phyloP scores from a whole-genome alignment of 352 stramenopile genomes.

The Peronospora tabacina region DNA sequence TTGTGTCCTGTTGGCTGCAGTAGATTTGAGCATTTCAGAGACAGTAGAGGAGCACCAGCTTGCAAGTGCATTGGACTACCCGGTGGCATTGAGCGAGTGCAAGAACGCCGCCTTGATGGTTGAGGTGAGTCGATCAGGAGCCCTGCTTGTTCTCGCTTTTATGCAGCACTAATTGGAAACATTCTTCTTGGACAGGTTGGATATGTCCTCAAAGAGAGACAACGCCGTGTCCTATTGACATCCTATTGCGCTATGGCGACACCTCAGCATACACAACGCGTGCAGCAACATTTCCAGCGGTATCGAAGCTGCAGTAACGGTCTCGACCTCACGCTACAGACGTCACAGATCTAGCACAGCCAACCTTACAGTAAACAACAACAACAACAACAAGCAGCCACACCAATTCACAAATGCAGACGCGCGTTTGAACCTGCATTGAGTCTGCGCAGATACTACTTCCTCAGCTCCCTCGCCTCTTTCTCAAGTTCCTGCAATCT shows the following conservation, averaged over 20 bases:
- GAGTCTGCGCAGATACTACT: constrained; percentile 18
- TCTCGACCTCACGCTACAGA: constrained; percentile 17
- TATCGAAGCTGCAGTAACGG: constrained; percentile 28
- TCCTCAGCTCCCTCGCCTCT: constrained; percentile 19
- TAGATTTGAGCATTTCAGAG: neutral
- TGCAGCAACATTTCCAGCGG: constrained; percentile 35
- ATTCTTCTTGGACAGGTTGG: constrained; percentile 32
- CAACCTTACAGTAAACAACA: neutral
- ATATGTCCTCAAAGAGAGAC: constrained; percentile 34
- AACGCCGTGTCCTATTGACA: constrained; percentile 33
- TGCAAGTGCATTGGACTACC: constrained; percentile 52
- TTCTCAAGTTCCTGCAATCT: constrained; percentile 20
- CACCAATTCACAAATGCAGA: neutral
- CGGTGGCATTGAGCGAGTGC: constrained; percentile 54
- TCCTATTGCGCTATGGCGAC: constrained; percentile 49
- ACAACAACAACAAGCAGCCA: neutral
- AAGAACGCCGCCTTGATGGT: constrained; percentile 35
- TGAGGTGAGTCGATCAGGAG: constrained; percentile 38
- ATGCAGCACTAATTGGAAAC: neutral
- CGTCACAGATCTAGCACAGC: constrained; percentile 15
- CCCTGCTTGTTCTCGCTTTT: neutral
- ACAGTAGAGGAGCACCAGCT: constrained; percentile 32
- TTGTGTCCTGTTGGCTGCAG: constrained; percentile 1
- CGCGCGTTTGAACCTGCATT: constrained; percentile 4
- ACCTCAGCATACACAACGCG: constrained; percentile 7